Percentiles rank a stretch among this genome's conserved stretches.
These are phyloP conservation scores for Anthostomella pinea DNA, from an alignment of 2,329 filamentous ascomycete species.

Conservation along the genomic window DNA sequence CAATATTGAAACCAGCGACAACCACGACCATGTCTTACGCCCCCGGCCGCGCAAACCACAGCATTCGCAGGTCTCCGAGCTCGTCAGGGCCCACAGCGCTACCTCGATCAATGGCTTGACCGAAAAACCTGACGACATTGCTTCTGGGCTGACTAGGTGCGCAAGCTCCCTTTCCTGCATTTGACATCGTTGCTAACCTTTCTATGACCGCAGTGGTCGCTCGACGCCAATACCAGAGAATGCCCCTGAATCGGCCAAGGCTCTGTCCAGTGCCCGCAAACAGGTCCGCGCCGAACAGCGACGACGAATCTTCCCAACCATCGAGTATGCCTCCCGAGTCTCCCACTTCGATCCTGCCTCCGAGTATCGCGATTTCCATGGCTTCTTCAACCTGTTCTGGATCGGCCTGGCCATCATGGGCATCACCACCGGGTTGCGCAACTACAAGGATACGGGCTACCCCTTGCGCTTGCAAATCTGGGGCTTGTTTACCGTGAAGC, in stretches of 20 bases:
- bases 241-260: constrained; percentile 88
- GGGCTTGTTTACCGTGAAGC: constrained; percentile 81
- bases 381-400: constrained; percentile 99
- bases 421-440: constrained; percentile 87
- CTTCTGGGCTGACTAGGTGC: constrained; percentile 47
- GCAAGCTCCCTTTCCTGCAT: constrained; percentile 1
- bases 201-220: constrained; percentile 64
- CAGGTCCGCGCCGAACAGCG: constrained; percentile 78
- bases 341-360: constrained; percentile 94
- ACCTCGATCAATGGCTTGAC: constrained; percentile 37
- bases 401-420: constrained; percentile 96
- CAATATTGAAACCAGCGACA: constrained; percentile 23
- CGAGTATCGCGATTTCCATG: constrained; percentile 90
- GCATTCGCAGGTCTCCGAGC: constrained; percentile 45
- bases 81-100: constrained; percentile 42
- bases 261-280: constrained; percentile 79
- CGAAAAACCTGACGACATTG: constrained; percentile 34
- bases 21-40: constrained; percentile 44
- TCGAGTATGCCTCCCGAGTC: constrained; percentile 84
- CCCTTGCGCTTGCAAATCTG: constrained; percentile 84
- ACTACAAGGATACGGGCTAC: constrained; percentile 89
- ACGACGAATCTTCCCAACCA: constrained; percentile 84
- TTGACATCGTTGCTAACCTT: constrained; percentile 4
- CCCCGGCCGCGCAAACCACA: constrained; percentile 50
- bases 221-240: constrained; percentile 84